Base-by-base conservation (phyloP, 352 stramenopile genomes). In the Phytophthora aleatoria region DNA sequence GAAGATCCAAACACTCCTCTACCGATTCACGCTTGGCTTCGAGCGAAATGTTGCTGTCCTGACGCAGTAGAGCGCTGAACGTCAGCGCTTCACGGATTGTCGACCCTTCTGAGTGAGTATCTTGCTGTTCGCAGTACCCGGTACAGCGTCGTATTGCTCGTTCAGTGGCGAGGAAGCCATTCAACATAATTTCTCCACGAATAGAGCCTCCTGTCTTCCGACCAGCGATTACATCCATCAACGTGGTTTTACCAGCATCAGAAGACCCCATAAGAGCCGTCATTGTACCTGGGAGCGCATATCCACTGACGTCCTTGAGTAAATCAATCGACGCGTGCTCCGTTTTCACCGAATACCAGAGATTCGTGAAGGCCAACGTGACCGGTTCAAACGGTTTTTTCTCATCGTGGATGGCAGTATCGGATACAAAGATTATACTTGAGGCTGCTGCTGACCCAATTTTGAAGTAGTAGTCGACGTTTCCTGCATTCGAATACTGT, bases 181-280 rank as follows among this genome's bases (percentile, higher is more conserved):
- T 98, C 8, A 98, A 48, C 7, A 76, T 56, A 64, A 98, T 86
- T n/a, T 94, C 62, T 20, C 94, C 93, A n/a, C 60, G 73, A 51
- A 97, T 87, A 5, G 31, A 77, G 9, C 95, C 95, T 35, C 74
- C 79, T 8, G 79, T 92, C 75, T 98, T 98, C 33, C 94, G 79
- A 10, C 96, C 81, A 75, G 31, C 56, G 12, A 65, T 41, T 5
- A 65, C 39, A 8, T 65, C 49, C 48, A 65, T 30, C 20, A 59
- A 11, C 8, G 57, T 65, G 5, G 49, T 65, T 33, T 65, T 65
- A 5, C 57, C 49, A 28, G 57, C 48, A 5, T 49, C 57, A 10
- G 39, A 54, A 20, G 57, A 53, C 16, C 57, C 57, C 57, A 65
- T 54, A 4, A 64, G 48, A 5, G 57, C 57, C 1, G 57, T 65